Percentiles rank a stretch among this genome's conserved stretches.
phyloP scores from a whole-genome alignment of 139 green algal genomes.

The Deuterostichococcus epilithicus region DNA sequence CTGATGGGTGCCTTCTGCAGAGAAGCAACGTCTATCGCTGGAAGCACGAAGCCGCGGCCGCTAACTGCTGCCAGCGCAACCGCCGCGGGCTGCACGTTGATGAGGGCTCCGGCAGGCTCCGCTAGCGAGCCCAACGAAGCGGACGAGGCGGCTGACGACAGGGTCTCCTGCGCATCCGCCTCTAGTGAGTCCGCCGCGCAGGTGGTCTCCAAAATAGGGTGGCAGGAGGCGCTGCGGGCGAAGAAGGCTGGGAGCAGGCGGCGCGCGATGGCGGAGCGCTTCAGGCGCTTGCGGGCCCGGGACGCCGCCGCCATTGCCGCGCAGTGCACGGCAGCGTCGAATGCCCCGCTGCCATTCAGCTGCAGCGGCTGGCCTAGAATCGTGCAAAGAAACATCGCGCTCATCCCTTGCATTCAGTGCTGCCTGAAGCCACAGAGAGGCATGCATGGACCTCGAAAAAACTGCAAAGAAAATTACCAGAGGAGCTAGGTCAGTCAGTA shows the following conservation, averaged over 20 bases:
- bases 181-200: background rate
- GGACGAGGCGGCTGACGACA: background rate
- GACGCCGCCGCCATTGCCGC: slow-evolving; percentile 43
- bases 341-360: slow-evolving; percentile 42
- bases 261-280: background rate
- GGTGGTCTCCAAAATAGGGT: background rate
- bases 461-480: background rate
- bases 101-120: background rate
- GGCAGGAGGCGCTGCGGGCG: background rate
- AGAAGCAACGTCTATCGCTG: too few relatives aligned
- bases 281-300: slow-evolving; percentile 15
- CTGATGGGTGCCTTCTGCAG: background rate
- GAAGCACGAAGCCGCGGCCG: too few relatives aligned
- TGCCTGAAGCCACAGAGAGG: too few relatives aligned
- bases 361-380: slow-evolving; percentile 36
- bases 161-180: background rate
- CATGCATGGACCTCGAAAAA: too few relatives aligned
- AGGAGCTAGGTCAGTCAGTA: background rate
- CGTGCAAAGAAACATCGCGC: too few relatives aligned
- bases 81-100: background rate
- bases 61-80: too few relatives aligned
- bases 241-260: background rate
- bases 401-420: too few relatives aligned
- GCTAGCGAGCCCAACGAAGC: background rate
- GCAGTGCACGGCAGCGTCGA: slow-evolving; percentile 51